Evolutionary conservation across 2,329 filamentous ascomycete species (phyloP), one percentile per base, ranked within the genome.

Genomic region (Penicillium griseofulvum): DNA sequence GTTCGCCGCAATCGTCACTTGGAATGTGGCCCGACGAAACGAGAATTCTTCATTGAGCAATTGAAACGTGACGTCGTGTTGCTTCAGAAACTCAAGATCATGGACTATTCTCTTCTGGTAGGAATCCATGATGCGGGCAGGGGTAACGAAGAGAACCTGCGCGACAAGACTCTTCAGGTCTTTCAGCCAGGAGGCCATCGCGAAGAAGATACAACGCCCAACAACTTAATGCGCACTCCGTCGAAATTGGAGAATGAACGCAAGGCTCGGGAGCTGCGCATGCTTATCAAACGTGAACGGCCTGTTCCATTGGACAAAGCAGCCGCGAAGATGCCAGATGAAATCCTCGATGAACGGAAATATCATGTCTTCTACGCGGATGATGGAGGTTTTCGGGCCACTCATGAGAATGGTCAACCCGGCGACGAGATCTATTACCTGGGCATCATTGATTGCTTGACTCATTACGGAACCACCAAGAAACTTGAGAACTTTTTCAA

Each of bases 401-500:
- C 94, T 1, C 91, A 97, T 69, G 91, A 97, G 73, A 87, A 96
- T 73, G 88, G 96, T 59, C 78, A 80, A 16, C 85, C 89, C 1
- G 92, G 88, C 2, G 90, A 97, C 52, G 91, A 96, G 75, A 91
- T 99, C 39, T 99, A 99, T 75, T 99, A 99, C 71, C 84, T 99
- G 8, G 95, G 94, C 34, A 95, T 99, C 66, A 99, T 99, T 73
- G 94, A 99, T 75, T 99, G 94, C 74, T 80, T 99, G 67, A 99
- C 94, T 66, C 91, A 97, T 73, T 99, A 97, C 73, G 91, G 91
- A 63, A 86, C 92, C 61, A 84, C 96, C 74, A 99, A 99, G 78
- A 93, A 94, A 71, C 84, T 93, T 58, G 94, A 99, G 74, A 88
- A 97, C 75, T 94, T 97, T 76, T 94, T 92, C 88, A 99, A 99